Evolutionary conservation across 768 basidiomycete genomes (phyloP).

Genomic region (Collybiopsis confluens): DNA sequence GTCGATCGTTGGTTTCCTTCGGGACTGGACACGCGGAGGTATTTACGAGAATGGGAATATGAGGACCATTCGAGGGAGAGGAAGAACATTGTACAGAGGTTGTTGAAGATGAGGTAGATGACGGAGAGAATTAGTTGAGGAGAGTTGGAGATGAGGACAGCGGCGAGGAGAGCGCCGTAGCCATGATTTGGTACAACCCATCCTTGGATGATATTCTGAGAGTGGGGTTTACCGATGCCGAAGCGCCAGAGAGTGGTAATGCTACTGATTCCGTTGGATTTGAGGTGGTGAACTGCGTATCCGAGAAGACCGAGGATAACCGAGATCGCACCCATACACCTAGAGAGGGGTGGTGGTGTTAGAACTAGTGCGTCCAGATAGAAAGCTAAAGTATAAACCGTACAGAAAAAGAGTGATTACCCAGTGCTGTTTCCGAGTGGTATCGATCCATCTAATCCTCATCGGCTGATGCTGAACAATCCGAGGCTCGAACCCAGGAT

Average conservation of each 20-base stretch:
- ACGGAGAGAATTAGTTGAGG: neutral
- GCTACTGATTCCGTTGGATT: too few relatives aligned
- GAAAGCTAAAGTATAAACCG: too few relatives aligned
- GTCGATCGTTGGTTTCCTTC: too few relatives aligned
- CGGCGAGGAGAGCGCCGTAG: neutral
- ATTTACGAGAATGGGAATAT: neutral
- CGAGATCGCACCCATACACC: too few relatives aligned
- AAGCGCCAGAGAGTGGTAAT: too few relatives aligned
- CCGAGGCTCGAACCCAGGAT: neutral
- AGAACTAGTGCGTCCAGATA: too few relatives aligned
- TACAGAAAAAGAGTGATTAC: too few relatives aligned
- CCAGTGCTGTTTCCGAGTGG: neutral
- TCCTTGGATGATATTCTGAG: neutral
- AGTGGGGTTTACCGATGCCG: neutral
- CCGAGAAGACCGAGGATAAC: too few relatives aligned
- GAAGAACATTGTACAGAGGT: too few relatives aligned
- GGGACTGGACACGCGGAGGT: neutral
- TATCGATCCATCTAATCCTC: neutral
- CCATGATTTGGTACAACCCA: neutral
- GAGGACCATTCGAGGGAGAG: neutral
- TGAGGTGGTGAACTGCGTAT: too few relatives aligned
- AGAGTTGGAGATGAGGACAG: neutral
- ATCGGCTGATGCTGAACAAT: neutral
- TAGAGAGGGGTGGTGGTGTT: too few relatives aligned
- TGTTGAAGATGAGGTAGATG: neutral